Evolutionary conservation across 2,329 filamentous ascomycete species (phyloP).

Genomic region (Blumeriella jaapii): DNA sequence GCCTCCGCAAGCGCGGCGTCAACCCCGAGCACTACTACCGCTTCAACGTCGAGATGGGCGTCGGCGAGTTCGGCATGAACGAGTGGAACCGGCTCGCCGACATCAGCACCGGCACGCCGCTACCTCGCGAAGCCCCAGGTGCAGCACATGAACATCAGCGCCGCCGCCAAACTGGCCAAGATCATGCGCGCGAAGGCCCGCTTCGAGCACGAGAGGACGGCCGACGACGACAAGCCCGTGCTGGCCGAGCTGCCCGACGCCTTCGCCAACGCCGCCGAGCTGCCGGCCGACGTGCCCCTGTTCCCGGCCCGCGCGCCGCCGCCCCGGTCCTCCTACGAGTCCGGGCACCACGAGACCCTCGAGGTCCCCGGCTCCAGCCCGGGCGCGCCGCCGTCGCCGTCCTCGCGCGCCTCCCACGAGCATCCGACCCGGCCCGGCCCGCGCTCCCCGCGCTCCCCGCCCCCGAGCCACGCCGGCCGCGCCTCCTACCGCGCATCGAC

Average conservation of each 20-base stretch:
- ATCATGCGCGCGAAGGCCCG: conserved; percentile 59
- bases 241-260: conserved; percentile 29
- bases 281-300: conserved; percentile 39
- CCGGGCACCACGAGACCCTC: conserved; percentile 22
- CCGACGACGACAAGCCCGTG: conserved; percentile 11
- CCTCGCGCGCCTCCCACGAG: conserved; percentile 21
- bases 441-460: conserved; percentile 32
- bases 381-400: conserved; percentile 26
- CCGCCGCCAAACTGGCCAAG: conserved; percentile 71
- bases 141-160: conserved; percentile 64
- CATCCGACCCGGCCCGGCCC: conserved; percentile 25
- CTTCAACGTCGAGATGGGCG: conserved; percentile 91
- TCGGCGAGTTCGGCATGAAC: conserved; percentile 97
- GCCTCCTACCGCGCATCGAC: conserved; percentile 45
- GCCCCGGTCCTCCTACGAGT: conserved; percentile 26
- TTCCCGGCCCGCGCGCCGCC: conserved; percentile 16
- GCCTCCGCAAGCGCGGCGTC: conserved; percentile 66
- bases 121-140: conserved; percentile 68
- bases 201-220: conserved; percentile 14
- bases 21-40: conserved; percentile 88
- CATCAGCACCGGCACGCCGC: conserved; percentile 82
- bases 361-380: conserved; percentile 17
- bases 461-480: conserved; percentile 45
- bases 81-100: conserved; percentile 92
- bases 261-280: conserved; percentile 36